Percentiles rank a stretch among this genome's conserved stretches.
Evolutionary conservation across 495 filamentous ascomycete species (phyloP).

Genomic region (Hypoxylon subgilvum): DNA sequence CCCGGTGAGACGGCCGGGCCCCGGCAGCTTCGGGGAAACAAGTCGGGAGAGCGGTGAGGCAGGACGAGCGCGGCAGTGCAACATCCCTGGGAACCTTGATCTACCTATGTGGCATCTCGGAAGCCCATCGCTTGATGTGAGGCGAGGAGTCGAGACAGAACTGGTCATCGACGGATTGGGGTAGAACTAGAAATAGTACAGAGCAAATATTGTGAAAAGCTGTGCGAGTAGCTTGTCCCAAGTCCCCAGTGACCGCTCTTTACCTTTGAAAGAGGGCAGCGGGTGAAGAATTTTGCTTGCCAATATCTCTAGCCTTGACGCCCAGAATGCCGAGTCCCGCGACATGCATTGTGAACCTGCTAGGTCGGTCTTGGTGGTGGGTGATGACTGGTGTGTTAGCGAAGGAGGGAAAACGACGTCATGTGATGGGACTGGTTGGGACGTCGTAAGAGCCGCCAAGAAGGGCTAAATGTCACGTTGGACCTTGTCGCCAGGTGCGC

Average conservation of each 20-base stretch:
- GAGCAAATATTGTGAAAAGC: neutral
- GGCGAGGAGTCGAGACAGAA: too few relatives aligned
- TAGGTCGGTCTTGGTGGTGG: constrained; percentile 4
- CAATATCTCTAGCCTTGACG: constrained; percentile 29
- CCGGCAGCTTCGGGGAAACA: constrained; percentile 25
- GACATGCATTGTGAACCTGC: constrained; percentile 12
- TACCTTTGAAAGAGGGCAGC: neutral
- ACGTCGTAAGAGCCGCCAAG: constrained; percentile 35
- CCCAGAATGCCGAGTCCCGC: constrained; percentile 34
- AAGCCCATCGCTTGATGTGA: neutral
- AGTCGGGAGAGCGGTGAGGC: constrained; percentile 18
- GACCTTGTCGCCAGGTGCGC: constrained; percentile 14
- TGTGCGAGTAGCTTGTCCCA: constrained; percentile 25
- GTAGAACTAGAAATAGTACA: too few relatives aligned
- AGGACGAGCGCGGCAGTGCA: constrained; percentile 15
- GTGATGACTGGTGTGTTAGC: constrained; percentile 17
- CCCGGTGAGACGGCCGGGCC: constrained; percentile 29
- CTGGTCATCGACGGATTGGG: too few relatives aligned
- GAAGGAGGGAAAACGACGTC: constrained; percentile 27
- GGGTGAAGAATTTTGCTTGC: constrained; percentile 13
- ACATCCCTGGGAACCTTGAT: neutral
- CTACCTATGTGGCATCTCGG: neutral
- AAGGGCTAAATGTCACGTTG: constrained; percentile 26
- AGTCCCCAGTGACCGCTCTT: constrained; percentile 11
- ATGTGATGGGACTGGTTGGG: constrained; percentile 30